Conservation (phyloP, 805 yeast genomes). For the Saturnispora zaruensis region DNA sequence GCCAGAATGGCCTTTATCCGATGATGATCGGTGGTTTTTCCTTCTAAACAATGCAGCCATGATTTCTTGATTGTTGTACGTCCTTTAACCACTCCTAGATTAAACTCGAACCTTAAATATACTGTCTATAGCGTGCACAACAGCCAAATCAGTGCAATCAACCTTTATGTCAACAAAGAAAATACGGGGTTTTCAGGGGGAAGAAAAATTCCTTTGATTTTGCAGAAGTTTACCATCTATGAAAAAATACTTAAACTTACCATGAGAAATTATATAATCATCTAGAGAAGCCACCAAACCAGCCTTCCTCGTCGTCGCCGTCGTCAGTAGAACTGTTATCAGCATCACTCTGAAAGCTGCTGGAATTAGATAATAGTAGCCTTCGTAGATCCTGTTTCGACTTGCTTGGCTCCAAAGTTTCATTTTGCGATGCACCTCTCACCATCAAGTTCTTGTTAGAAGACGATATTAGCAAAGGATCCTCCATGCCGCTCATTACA, state of each 20-base stretch:
- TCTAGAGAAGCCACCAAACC: constrained; percentile 17
- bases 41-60: constrained; percentile 4
- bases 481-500: neutral
- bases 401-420: neutral
- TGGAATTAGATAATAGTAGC: neutral
- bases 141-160: neutral
- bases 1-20: neutral
- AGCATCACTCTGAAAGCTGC: neutral
- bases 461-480: neutral
- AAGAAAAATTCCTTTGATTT: neutral
- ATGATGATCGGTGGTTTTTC: neutral
- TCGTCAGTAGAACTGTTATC: neutral
- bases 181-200: neutral
- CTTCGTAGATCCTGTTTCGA: neutral
- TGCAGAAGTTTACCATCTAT: neutral
- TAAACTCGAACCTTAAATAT: no score
- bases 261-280: neutral
- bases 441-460: neutral
- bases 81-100: neutral
- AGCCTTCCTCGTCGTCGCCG: neutral
- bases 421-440: neutral
- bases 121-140: neutral
- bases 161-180: neutral
- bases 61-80: neutral
- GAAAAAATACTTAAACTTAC: neutral